Evolutionary conservation across 2,329 filamentous ascomycete species (phyloP).

Genomic region (Aureobasidium musti): DNA sequence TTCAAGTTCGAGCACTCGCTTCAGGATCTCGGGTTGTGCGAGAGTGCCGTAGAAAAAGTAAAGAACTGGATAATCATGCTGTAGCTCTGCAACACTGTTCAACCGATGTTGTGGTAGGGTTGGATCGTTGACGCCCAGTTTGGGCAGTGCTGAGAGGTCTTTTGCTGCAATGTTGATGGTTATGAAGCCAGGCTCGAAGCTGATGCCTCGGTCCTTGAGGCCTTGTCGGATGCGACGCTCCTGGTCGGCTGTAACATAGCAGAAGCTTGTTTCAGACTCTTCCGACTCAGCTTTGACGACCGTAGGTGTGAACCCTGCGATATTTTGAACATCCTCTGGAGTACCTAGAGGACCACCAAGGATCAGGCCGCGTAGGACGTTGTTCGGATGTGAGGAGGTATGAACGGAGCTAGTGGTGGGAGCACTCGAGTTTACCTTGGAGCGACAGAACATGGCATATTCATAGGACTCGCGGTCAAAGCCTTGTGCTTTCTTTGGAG

Average conservation of each 20-base stretch:
- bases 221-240: conserved; percentile 1
- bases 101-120: not conserved
- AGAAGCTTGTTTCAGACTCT: not conserved
- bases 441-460: conserved; percentile 1
- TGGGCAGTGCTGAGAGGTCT: not conserved
- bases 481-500: conserved; percentile 13
- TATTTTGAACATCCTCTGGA: not conserved
- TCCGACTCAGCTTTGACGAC: not conserved
- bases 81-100: not conserved
- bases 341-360: not conserved
- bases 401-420: not conserved
- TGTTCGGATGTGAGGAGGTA: not conserved
- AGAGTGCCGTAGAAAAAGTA: conserved; percentile 12
- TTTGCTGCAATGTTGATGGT: conserved; percentile 11
- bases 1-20: not conserved
- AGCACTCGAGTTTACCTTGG: not conserved
- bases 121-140: not conserved
- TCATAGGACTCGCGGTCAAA: conserved; percentile 17
- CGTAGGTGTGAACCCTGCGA: not conserved
- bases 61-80: not conserved
- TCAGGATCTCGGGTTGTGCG: not conserved
- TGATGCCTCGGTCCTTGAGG: not conserved
- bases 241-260: not conserved
- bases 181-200: not conserved
- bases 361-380: not conserved